Evolutionary conservation across 1,139 yeast genomes (phyloP), one percentile per base, ranked within the genome.

Genomic region (Blastobotrys illinoisensis): DNA sequence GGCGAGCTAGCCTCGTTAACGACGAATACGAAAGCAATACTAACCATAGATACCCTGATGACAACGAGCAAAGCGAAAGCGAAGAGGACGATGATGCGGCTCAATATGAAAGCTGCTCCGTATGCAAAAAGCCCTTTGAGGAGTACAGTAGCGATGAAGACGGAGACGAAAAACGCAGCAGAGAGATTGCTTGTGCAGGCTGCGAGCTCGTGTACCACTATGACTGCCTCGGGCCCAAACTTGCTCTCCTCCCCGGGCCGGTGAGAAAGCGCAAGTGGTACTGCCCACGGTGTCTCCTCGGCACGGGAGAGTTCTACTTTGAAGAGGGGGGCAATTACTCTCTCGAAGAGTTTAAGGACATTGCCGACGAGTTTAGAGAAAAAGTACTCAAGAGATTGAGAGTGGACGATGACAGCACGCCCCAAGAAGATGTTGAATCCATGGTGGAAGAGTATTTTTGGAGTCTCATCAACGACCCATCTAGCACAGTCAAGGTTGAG

Each of bases 251-350:
- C 9, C 14, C 45, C 18, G n/a, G 44, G 13, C 63, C 84, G 26
- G 65, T 51, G 16, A 48, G 54, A 58, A 18, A 48, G 9, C 43
- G 44, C 6, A 44, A 48, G 9, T 90, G 97, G 96, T 85, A 77
- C 65, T 91, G 98, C 68, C 86, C 85, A 50, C 79, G 79, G 58
- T 91, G 98, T 68, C 74, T 91, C 14, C 77, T 87, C 5, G 97
- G 96, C 0, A 86, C 91, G 1, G 95, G 95, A 0, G 93, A 85
- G 62, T 91, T 89, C 66, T 96, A 96, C 0, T 91, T 91, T 68
- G 91, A 86, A 62, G 95, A 88, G 60, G 83, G 86, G 19, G 75
- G 79, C 47, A 76, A 78, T 55, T 88, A 86, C 65, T 75, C 85
- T 0, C 71, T 83, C 20, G 63, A 69, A 0, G 84, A 86, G 56